Percentiles rank a stretch among this genome's conserved stretches.
Conservation (phyloP, 2,329 filamentous ascomycete species). For the Aspergillus pseudoglaucus region DNA sequence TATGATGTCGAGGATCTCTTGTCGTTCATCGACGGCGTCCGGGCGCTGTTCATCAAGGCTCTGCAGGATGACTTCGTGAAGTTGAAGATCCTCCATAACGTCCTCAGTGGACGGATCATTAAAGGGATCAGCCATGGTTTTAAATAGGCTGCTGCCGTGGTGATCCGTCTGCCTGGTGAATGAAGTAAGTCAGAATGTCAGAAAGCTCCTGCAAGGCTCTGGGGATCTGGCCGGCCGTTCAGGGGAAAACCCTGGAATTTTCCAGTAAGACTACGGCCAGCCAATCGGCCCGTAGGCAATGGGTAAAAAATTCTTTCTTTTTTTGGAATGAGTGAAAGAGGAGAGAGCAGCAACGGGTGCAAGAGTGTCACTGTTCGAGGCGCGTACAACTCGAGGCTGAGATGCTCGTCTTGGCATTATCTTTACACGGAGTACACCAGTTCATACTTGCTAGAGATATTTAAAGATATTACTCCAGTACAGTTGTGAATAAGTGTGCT, state of each 20-base stretch:
- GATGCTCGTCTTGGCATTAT: no score
- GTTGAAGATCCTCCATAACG: conserved; percentile 26
- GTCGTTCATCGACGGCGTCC: conserved; percentile 16
- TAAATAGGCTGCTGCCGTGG: not conserved
- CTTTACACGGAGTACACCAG: no score
- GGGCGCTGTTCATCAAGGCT: conserved; percentile 22
- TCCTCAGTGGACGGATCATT: conserved; percentile 16
- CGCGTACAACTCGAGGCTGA: no score
- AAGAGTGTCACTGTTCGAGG: no score
- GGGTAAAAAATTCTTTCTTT: no score
- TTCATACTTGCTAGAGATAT: no score
- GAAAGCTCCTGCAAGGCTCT: not conserved
- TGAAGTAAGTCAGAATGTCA: not conserved
- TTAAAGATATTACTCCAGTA: no score
- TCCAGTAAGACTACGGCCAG: not conserved
- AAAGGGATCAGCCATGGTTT: not conserved
- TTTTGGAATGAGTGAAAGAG: no score
- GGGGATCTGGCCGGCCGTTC: not conserved
- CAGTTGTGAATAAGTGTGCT: no score
- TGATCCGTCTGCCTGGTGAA: not conserved
- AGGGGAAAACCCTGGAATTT: not conserved
- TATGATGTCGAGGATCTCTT: conserved; percentile 22
- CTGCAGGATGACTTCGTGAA: conserved; percentile 24
- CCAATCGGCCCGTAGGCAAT: not conserved
- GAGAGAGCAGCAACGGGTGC: no score